A percentile compares a stretch with the other conserved stretches of the same genome.
phyloP scores from a whole-genome alignment of 2,329 filamentous ascomycete genomes.

The Dactylellina haptotyla region DNA sequence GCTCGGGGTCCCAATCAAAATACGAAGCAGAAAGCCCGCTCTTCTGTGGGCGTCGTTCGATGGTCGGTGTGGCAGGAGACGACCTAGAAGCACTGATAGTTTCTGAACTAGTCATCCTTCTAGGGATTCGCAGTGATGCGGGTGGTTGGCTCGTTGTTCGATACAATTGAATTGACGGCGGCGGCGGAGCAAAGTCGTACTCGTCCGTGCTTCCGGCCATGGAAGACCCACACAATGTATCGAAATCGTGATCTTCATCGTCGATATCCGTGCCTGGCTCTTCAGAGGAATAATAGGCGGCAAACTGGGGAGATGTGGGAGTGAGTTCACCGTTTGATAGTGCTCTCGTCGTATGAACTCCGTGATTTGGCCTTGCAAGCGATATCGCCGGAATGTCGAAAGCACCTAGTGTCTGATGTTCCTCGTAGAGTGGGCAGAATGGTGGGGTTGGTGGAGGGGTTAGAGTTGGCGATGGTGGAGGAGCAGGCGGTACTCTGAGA shows the following conservation, averaged over 20 bases:
- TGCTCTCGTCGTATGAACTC: background rate
- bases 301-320: slow-evolving; percentile 12
- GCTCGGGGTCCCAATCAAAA: slow-evolving; percentile 46
- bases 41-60: slow-evolving; percentile 16
- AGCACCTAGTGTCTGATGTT: slow-evolving; percentile 40
- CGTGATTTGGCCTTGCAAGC: background rate
- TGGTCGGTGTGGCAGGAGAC: slow-evolving; percentile 22
- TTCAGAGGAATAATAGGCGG: slow-evolving; percentile 28
- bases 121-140: background rate
- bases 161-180: slow-evolving; percentile 40
- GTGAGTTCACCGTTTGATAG: background rate
- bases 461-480: slow-evolving; percentile 41
- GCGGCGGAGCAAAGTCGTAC: slow-evolving; percentile 25
- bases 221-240: slow-evolving; percentile 11
- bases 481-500: slow-evolving; percentile 36
- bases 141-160: slow-evolving; percentile 40
- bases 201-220: slow-evolving; percentile 8
- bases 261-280: slow-evolving; percentile 10
- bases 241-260: slow-evolving; percentile 27
- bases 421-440: slow-evolving; percentile 48
- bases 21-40: slow-evolving; percentile 21
- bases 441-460: slow-evolving; percentile 45
- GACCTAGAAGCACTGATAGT: slow-evolving; percentile 28
- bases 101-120: slow-evolving; percentile 2
- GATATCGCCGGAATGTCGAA: slow-evolving; percentile 38